A percentile compares a stretch with the other conserved stretches of the same genome.
Conservation (phyloP, 805 yeast species). For the Cyberlindnera galapagoensis region DNA sequence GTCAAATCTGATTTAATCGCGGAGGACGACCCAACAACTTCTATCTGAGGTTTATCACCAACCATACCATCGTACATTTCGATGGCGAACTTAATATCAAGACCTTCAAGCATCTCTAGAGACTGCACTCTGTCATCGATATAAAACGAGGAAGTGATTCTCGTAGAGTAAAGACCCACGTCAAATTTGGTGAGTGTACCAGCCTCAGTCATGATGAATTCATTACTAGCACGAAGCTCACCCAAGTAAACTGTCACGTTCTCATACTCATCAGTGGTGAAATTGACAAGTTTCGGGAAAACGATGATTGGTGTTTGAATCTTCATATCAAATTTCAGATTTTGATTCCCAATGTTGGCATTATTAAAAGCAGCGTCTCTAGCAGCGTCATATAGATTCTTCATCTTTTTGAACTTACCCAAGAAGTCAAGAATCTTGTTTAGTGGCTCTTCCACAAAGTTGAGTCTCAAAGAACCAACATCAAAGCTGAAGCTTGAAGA, state of each 20-base stretch:
- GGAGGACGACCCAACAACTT: conserved; percentile 50
- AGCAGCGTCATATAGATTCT: conserved; percentile 81
- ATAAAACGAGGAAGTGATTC: conserved; percentile 55
- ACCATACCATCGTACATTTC: conserved; percentile 41
- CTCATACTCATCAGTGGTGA: conserved; percentile 41
- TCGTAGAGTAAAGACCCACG: conserved; percentile 69
- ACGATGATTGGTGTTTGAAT: conserved; percentile 78
- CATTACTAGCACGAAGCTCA: conserved; percentile 66
- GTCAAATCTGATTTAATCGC: conserved; percentile 61
- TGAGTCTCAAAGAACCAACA: conserved; percentile 70
- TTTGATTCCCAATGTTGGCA: conserved; percentile 54
- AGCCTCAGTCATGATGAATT: conserved; percentile 33
- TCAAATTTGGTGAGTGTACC: conserved; percentile 46
- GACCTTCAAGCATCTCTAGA: conserved; percentile 57
- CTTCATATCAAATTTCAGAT: conserved; percentile 63
- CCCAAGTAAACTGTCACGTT: conserved; percentile 70
- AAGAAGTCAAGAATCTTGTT: conserved; percentile 59
- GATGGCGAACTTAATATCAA: conserved; percentile 56
- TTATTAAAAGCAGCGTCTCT: conserved; percentile 84
- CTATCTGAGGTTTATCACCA: conserved; percentile 41
- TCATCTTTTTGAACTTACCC: conserved; percentile 76
- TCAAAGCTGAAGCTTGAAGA: conserved; percentile 53
- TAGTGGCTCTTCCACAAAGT: conserved; percentile 78
- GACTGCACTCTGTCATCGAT: conserved; percentile 33
- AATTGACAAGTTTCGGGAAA: conserved; percentile 57